Evolutionary conservation across 305 asterid species (phyloP), one percentile per base, ranked within the genome.

Genomic region (Fraxinus floribunda): DNA sequence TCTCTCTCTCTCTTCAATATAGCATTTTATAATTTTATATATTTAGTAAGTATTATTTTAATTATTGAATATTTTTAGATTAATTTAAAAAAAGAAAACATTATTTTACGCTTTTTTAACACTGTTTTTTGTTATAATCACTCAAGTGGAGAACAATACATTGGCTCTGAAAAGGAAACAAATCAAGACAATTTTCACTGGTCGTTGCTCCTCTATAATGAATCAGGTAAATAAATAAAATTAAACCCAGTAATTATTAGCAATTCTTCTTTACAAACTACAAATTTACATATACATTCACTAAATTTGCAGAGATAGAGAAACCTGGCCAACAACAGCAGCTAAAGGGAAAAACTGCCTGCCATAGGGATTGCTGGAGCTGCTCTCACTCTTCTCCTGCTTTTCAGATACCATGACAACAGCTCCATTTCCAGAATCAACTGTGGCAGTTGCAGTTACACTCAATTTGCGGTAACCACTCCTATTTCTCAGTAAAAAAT

Each of bases 271-370:
- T 39, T 26, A 13, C 16, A 24, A 74, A 5, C 20, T 20, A 41
- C 10, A 7, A 0, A 74, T 29, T 35, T 18, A 44, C 22, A 74
- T 24, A 49, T 55, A 66, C 74, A 66, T 57, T 24, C 18, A 66
- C 74, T 24, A 72, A 46, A 34, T 24, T 46, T 38, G 24, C 5
- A 78, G 18, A 46, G 39, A 39, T 3, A 35, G 41, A 81, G 55
- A 44, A 16, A 95, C 99, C 99, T 96, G 99, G 85, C 98, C 99
- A 81, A 96, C 94, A 82, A 96, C 97, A 83, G 99, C 98, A 79
- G 98, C 99, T 81, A 96, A 85, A 39, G 99, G 99, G 79, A 96
- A 96, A 86, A 81, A 92, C 83, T 88, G 91, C 20, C 99, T 82
- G 76, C 99, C 99, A 44, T 90, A 93, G 11, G 91, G 71, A 84